Percentiles rank a stretch among this genome's conserved stretches.
These are phyloP conservation scores for Cryptococcus hybrid DNA, from an alignment of 1,284 basidiomycete genomes.

Conservation along the genomic window DNA sequence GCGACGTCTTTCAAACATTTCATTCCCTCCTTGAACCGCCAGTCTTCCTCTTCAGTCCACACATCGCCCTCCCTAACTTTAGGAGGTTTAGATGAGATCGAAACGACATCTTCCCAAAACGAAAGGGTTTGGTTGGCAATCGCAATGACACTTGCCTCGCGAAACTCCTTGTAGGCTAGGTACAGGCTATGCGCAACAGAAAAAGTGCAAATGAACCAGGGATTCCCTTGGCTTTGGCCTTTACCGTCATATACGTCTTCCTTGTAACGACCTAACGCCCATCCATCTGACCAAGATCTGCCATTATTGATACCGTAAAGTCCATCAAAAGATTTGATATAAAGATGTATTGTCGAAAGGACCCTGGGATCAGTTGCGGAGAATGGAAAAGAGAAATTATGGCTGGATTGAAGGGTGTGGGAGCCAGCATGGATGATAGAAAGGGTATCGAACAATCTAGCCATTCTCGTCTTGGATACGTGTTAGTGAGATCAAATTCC, in stretches of 20 bases:
- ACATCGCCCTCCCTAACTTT: not conserved
- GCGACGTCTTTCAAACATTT: conserved; percentile 29
- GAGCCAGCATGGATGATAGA: conserved; percentile 48
- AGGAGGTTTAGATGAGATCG: conserved; percentile 2
- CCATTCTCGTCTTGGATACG: conserved; percentile 15
- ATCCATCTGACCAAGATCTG: conserved; percentile 35
- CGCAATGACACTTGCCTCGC: conserved; percentile 17
- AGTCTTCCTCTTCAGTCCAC: conserved; percentile 3
- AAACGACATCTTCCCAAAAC: conserved; percentile 46
- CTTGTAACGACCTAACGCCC: conserved; percentile 52
- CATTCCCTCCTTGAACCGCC: conserved; percentile 23
- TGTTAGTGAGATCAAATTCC: not conserved
- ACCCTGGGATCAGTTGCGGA: conserved; percentile 26
- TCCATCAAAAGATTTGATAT: conserved; percentile 42
- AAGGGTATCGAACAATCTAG: conserved; percentile 51
- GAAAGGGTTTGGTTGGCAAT: conserved; percentile 22
- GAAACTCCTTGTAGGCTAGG: conserved; percentile 25
- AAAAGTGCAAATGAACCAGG: conserved; percentile 53
- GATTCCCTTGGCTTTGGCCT: conserved; percentile 45
- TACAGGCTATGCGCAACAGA: conserved; percentile 50
- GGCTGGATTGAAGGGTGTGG: not conserved
- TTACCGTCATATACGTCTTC: conserved; percentile 54
- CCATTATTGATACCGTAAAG: conserved; percentile 48
- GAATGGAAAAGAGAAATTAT: conserved; percentile 3
- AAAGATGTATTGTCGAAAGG: conserved; percentile 43